These are phyloP conservation scores for Verticillium zaregamsianum DNA, from an alignment of 2,329 filamentous ascomycete genomes.

Conservation along the genomic window DNA sequence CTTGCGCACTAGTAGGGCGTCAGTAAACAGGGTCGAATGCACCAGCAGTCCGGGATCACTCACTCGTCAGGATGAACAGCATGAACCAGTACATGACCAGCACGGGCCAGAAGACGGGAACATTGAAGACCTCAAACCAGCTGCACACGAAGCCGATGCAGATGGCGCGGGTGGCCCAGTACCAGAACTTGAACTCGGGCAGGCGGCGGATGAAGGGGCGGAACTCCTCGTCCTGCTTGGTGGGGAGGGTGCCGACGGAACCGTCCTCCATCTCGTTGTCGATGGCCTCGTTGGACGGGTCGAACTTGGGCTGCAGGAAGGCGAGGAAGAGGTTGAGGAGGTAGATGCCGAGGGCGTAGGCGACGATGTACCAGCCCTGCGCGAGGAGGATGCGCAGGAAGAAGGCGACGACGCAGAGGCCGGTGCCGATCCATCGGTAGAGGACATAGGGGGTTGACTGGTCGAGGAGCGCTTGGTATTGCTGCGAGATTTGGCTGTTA, in stretches of 20 bases:
- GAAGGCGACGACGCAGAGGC: slow-evolving; percentile 70
- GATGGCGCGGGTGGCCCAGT: slow-evolving; percentile 86
- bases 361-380: slow-evolving; percentile 99
- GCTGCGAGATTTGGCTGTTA: slow-evolving; percentile 43
- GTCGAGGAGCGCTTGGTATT: slow-evolving; percentile 93
- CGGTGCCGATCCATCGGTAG: slow-evolving; percentile 91
- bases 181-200: slow-evolving; percentile 99
- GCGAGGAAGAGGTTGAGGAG: slow-evolving; percentile 98
- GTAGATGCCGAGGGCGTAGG: slow-evolving; percentile 97
- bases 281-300: slow-evolving; percentile 84
- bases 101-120: slow-evolving; percentile 98
- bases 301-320: slow-evolving; percentile 97
- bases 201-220: slow-evolving; percentile 92
- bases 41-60: slow-evolving; percentile 33
- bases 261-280: slow-evolving; percentile 98
- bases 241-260: slow-evolving; percentile 74
- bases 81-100: slow-evolving; percentile 99
- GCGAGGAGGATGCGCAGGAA: slow-evolving; percentile 84
- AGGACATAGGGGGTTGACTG: slow-evolving; percentile 84
- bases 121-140: slow-evolving; percentile 92
- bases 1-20: slow-evolving; percentile 71
- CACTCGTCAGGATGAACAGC: slow-evolving; percentile 91
- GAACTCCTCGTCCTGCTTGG: slow-evolving; percentile 96
- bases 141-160: slow-evolving; percentile 79
- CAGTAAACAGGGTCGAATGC: not conserved